Evolutionary conservation across 352 stramenopile genomes (phyloP), one percentile per base, ranked within the genome.

Genomic region (Pythium grandisporangium): DNA sequence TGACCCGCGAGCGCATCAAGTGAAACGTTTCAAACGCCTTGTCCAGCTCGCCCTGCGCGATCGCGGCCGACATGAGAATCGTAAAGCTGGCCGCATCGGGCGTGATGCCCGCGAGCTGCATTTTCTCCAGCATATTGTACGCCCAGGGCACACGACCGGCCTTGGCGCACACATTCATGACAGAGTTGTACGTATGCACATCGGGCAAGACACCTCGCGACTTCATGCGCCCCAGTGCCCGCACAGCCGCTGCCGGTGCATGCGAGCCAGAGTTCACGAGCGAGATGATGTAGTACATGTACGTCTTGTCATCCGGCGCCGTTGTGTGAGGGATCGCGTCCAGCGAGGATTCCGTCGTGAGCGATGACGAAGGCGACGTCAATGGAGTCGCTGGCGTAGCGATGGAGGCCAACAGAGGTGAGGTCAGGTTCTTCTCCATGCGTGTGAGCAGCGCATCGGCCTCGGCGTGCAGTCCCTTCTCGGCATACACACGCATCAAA

Each of bases 121-220:
- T 86, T 50, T 84, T 84, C 50, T 91, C 77, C 58, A 91, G 70
- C 27, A 91, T 71, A 48, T 88, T 91, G 66, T 91, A 91, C 6
- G 77, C 56, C 77, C 77, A 91, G 25, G 74, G 51, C 45, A 85
- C 55, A 21, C 63, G 61, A 24, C 55, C 48, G 4, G 70, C 64
- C 50, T 84, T 85, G 22, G 74, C 67, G 41, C 77, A 91, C n/a
- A 76, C 74, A 32, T 80, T 73, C 77, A 91, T 91, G 12, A 88
- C 72, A n/a, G 74, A 68, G 42, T 87, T 91, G 51, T 91, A 88
- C 50, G 65, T 60, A 1, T 70, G 38, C 16, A 80, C 56, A 27
- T 69, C 55, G 0, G 75, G 74, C 16, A 71, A 29, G 6, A 91
- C 54, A 6, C 77, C 77, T 8, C 67, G 63, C 37, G 84, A 72